Percentiles rank a stretch among this genome's conserved stretches.
Evolutionary conservation across 306 rosid genomes (phyloP).

Genomic region (Leucaena leucocephala): DNA sequence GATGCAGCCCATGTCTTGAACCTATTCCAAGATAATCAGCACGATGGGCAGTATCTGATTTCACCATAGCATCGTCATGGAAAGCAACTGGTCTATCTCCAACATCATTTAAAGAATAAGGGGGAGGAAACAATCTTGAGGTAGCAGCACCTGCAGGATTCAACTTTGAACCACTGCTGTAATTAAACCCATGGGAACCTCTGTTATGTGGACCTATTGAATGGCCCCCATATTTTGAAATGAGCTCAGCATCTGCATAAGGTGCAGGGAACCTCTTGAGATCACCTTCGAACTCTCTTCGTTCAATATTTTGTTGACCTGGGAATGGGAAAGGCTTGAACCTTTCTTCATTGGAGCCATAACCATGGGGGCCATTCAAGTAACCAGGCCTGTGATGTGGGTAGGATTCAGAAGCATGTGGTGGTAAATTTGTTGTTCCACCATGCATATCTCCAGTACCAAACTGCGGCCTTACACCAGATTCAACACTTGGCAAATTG

Average conservation of each 20-base stretch:
- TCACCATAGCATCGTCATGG: constrained; percentile 54
- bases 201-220: constrained; percentile 58
- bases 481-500: constrained; percentile 47
- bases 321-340: constrained; percentile 58
- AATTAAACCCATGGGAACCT: constrained; percentile 40
- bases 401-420: constrained; percentile 49
- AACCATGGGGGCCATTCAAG: constrained; percentile 50
- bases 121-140: constrained; percentile 23
- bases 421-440: constrained; percentile 51
- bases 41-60: constrained; percentile 51
- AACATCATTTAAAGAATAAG: constrained; percentile 39
- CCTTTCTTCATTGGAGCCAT: constrained; percentile 71
- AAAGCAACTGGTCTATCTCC: constrained; percentile 60
- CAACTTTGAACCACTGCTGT: constrained; percentile 11
- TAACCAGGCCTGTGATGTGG: constrained; percentile 38
- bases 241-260: constrained; percentile 62
- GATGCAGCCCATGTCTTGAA: constrained; percentile 60
- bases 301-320: constrained; percentile 44
- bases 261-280: constrained; percentile 67
- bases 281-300: constrained; percentile 70
- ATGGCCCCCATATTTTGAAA: constrained; percentile 53
- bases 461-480: constrained; percentile 46
- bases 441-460: constrained; percentile 62
- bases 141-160: constrained; percentile 10
- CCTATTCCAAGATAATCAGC: constrained; percentile 63